Conservation (phyloP, 306 rosid genomes). For the Citrullus mucosospermus region DNA sequence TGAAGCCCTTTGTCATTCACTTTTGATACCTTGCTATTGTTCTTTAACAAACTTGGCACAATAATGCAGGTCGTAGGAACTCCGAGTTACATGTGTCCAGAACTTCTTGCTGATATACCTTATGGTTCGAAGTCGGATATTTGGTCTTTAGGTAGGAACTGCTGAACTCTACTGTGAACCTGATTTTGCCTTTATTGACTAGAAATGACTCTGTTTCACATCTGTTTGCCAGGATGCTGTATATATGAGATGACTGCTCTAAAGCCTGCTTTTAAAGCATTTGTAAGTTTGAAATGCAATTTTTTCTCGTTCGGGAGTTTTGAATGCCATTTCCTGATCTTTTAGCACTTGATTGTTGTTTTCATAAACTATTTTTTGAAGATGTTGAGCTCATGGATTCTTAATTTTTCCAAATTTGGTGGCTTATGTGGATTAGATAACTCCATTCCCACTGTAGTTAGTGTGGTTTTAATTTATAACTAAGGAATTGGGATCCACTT, state of each 20-base stretch:
- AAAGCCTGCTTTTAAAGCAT: conserved; percentile 91
- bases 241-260: conserved; percentile 85
- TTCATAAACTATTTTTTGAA: neutral
- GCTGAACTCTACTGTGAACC: neutral
- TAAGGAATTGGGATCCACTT: neutral
- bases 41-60: neutral
- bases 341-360: neutral
- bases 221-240: conserved; percentile 70
- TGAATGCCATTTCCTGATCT: neutral
- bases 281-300: conserved; percentile 44
- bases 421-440: neutral
- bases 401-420: neutral
- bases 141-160: conserved; percentile 84
- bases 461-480: neutral
- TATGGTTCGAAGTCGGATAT: conserved; percentile 97
- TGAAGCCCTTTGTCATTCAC: neutral
- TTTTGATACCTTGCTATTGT: conserved; percentile 7
- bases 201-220: neutral
- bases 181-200: conserved; percentile 4
- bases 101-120: conserved; percentile 99
- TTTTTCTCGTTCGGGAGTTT: conserved; percentile 1
- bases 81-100: conserved; percentile 98
- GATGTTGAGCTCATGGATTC: neutral
- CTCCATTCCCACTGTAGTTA: neutral
- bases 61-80: conserved; percentile 87